Conservation (phyloP, 1,139 yeast species). For the Tardiomyces digboiensis region DNA sequence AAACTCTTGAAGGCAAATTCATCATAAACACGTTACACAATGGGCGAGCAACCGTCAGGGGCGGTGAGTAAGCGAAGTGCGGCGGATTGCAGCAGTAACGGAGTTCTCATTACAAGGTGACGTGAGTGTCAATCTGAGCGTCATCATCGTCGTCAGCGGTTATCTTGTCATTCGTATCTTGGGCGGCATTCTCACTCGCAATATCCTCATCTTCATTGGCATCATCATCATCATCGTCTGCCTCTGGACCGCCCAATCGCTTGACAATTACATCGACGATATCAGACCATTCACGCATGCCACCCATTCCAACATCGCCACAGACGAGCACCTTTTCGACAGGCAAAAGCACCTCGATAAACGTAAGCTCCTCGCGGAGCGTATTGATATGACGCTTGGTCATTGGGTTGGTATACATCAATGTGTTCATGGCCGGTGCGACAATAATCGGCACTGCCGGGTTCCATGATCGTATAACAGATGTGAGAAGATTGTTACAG, state of each 20-base stretch:
- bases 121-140: neutral
- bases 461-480: slow-evolving; percentile 87
- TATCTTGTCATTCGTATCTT: slow-evolving; percentile 10
- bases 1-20: too few species aligned
- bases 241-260: slow-evolving; percentile 26
- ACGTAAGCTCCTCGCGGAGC: slow-evolving; percentile 52
- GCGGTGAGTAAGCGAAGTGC: too few species aligned
- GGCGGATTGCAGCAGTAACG: too few species aligned
- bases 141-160: neutral
- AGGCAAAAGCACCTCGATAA: slow-evolving; percentile 78
- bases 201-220: slow-evolving; percentile 26
- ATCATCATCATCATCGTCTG: slow-evolving; percentile 27
- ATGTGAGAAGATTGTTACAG: slow-evolving; percentile 76
- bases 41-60: too few species aligned
- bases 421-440: slow-evolving; percentile 98
- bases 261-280: slow-evolving; percentile 71
- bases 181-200: slow-evolving; percentile 9
- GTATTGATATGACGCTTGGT: slow-evolving; percentile 72
- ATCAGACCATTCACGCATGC: slow-evolving; percentile 97
- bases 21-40: too few species aligned
- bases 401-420: slow-evolving; percentile 91
- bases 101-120: neutral
- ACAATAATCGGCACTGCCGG: slow-evolving; percentile 74
- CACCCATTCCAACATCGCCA: slow-evolving; percentile 97
- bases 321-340: slow-evolving; percentile 89